Conservation (phyloP, 176 grass and related monocot genomes). For the Zoysia japonica region DNA sequence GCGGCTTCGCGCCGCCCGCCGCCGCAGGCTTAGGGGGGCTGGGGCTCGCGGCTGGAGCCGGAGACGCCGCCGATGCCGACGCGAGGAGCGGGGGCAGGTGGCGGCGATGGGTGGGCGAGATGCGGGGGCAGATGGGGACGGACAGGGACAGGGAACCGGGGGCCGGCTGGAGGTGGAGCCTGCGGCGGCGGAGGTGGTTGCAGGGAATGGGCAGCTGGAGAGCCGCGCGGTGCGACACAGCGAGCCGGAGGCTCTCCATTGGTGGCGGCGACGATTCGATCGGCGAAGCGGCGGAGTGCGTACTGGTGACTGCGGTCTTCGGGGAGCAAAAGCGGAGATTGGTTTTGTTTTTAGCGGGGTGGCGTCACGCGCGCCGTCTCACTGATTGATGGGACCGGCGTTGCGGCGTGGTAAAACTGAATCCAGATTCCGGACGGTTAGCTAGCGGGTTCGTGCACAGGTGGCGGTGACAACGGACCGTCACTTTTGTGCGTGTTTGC, state of each 20-base stretch:
- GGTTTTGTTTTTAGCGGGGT: neutral
- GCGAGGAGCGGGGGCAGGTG: conserved; percentile 9
- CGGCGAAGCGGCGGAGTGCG: neutral
- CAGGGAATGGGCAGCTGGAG: neutral
- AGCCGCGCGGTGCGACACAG: neutral
- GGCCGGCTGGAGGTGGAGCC: neutral
- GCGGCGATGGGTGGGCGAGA: neutral
- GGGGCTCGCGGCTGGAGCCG: conserved; percentile 20
- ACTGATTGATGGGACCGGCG: neutral
- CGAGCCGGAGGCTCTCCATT: conserved; percentile 43
- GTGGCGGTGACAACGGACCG: neutral
- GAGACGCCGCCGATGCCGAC: conserved; percentile 29
- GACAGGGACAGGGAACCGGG: neutral
- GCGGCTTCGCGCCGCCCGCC: conserved; percentile 44
- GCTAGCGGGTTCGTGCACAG: neutral
- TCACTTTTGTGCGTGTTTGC: neutral
- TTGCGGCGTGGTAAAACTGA: neutral
- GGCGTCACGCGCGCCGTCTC: neutral
- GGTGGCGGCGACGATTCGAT: neutral
- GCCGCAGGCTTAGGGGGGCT: neutral
- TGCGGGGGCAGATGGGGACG: neutral
- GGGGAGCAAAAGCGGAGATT: neutral
- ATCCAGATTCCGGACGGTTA: neutral
- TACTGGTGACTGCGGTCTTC: neutral
- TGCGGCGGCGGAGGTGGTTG: conserved; percentile 9